phyloP scores from a whole-genome alignment of 345 rosid genomes.

The Clarkia xantiana region DNA sequence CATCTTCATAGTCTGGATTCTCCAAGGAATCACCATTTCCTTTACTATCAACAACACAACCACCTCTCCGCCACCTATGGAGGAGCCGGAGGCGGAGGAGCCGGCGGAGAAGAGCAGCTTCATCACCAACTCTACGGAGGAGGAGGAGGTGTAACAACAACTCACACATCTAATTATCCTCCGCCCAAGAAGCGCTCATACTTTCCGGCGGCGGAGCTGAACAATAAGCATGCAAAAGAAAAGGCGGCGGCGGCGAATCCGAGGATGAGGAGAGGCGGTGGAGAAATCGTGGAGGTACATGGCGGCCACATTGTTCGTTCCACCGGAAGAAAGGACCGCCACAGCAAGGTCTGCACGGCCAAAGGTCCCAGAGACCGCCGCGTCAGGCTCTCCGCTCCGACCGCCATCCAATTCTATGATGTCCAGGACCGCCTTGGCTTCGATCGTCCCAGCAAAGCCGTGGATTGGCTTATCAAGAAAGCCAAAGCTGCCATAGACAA shows the following conservation, averaged over 20 bases:
- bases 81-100: constrained; percentile 4
- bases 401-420: constrained; percentile 91
- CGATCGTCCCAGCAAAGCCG: constrained; percentile 90
- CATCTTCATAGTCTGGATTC: constrained; percentile 43
- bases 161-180: no score
- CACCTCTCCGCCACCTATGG: not conserved
- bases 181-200: constrained; percentile 28
- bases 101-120: constrained; percentile 7
- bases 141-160: no score
- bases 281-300: constrained; percentile 79
- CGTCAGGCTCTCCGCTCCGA: constrained; percentile 79
- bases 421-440: constrained; percentile 92
- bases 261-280: constrained; percentile 28
- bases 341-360: constrained; percentile 86
- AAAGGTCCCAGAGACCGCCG: constrained; percentile 91
- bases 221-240: constrained; percentile 40
- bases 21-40: constrained; percentile 27
- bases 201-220: constrained; percentile 13
- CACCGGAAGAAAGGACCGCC: constrained; percentile 73
- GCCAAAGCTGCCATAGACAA: constrained; percentile 75
- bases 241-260: constrained; percentile 38
- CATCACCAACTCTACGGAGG: constrained; percentile 10
- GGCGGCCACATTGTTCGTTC: constrained; percentile 94
- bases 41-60: constrained; percentile 2
- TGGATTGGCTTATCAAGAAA: constrained; percentile 82